Evolutionary conservation across 208 protist genomes (phyloP).

Genomic region (Trypanosoma vivax): DNA sequence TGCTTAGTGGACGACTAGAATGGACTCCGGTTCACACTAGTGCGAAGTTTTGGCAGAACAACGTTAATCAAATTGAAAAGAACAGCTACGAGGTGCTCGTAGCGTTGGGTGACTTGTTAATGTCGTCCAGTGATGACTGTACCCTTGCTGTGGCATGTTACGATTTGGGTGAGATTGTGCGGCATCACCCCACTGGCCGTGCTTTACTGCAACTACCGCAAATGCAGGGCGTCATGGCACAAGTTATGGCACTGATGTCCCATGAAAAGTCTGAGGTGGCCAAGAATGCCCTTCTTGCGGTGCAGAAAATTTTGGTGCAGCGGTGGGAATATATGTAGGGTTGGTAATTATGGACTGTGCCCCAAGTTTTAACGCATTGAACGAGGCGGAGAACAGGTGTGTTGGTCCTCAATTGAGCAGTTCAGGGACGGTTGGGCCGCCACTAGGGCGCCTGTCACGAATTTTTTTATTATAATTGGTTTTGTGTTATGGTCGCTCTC

Average conservation of each 20-base stretch:
- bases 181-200: conserved; percentile 87
- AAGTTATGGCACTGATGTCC: conserved; percentile 83
- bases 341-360: no score
- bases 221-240: conserved; percentile 80
- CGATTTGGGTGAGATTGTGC: conserved; percentile 89
- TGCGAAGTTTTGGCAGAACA: conserved; percentile 92
- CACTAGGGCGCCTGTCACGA: no score
- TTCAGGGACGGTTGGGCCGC: no score
- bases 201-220: conserved; percentile 56
- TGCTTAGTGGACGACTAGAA: conserved; percentile 79
- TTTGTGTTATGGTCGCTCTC: no score
- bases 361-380: no score
- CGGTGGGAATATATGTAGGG: conserved; percentile 87
- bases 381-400: no score
- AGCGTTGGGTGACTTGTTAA: conserved; percentile 80
- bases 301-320: conserved; percentile 93
- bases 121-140: conserved; percentile 44
- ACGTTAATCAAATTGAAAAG: conserved; percentile 81
- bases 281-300: conserved; percentile 86
- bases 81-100: conserved; percentile 87
- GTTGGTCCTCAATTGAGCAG: no score
- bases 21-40: conserved; percentile 91
- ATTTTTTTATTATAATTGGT: no score
- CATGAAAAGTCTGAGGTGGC: conserved; percentile 63
- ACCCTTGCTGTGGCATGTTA: conserved; percentile 86